Evolutionary conservation across 148 eudicot species (phyloP).

Genomic region (Hydrangea macrophylla): DNA sequence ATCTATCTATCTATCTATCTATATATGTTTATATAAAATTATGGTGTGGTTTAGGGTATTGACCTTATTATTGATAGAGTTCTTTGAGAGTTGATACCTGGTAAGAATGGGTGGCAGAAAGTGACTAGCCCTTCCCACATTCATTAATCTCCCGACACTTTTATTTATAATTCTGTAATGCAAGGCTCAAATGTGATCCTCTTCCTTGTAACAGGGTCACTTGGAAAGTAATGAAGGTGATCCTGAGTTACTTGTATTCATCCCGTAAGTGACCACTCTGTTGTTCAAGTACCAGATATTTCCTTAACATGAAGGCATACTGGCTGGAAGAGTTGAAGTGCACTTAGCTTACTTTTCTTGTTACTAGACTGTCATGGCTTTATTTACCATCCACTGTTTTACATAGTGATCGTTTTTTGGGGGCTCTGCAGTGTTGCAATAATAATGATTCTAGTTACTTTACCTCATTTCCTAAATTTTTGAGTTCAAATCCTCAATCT

Average conservation of each 20-base stretch:
- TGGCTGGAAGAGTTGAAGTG: background rate
- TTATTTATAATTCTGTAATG: background rate
- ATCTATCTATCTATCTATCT: too few relatives aligned
- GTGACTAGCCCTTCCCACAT: too few relatives aligned
- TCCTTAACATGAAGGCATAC: conserved; percentile 2
- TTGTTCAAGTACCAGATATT: conserved; percentile 4
- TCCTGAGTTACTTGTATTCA: conserved; percentile 90
- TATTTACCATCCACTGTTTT: background rate
- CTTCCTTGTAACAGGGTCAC: conserved; percentile 51
- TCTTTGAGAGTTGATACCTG: too few relatives aligned
- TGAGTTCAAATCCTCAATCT: background rate
- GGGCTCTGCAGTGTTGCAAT: background rate
- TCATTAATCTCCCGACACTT: too few relatives aligned
- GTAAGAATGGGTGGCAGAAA: too few relatives aligned
- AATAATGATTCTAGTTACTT: too few relatives aligned
- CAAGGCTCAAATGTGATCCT: background rate
- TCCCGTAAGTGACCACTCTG: conserved; percentile 63
- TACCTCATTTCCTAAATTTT: too few relatives aligned
- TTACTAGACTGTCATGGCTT: background rate
- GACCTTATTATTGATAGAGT: too few relatives aligned
- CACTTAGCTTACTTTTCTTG: conserved; percentile 5
- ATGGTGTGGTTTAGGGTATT: too few relatives aligned
- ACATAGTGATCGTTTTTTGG: background rate
- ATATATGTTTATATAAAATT: too few relatives aligned
- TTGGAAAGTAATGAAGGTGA: conserved; percentile 97